Conservation (phyloP, 495 filamentous ascomycete species). For the Bryoglossum gracile region DNA sequence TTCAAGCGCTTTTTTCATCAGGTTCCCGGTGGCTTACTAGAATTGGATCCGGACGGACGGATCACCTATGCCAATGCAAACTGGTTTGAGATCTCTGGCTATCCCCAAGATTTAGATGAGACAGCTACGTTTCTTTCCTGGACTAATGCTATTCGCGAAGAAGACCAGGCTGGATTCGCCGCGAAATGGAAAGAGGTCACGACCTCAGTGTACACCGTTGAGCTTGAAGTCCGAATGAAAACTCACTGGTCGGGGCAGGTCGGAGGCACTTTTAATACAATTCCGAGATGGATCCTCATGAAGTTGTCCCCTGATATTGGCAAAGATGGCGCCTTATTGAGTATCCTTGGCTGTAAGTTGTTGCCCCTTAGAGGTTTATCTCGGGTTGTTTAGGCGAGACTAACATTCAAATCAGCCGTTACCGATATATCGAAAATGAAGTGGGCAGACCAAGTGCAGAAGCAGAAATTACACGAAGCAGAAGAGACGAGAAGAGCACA, state of each 20-base stretch:
- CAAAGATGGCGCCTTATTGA: background rate
- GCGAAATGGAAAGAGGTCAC: conserved; percentile 5
- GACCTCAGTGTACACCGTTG: background rate
- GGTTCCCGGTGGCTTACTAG: conserved; percentile 61
- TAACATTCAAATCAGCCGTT: too few relatives aligned
- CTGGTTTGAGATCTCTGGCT: conserved; percentile 3
- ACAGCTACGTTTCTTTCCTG: background rate
- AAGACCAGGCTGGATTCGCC: background rate
- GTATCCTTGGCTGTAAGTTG: conserved; percentile 6
- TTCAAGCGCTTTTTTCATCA: conserved; percentile 67
- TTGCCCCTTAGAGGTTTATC: background rate
- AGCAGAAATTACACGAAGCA: conserved; percentile 51
- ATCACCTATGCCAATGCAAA: conserved; percentile 57
- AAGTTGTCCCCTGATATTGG: conserved; percentile 4
- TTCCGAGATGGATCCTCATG: conserved; percentile 5
- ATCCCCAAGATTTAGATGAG: background rate
- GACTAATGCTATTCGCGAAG: conserved; percentile 4
- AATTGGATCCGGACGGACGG: conserved; percentile 49
- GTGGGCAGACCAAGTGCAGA: conserved; percentile 56
- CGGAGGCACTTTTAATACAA: background rate
- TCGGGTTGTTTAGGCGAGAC: background rate
- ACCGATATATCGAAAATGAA: conserved; percentile 50
- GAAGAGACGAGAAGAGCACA: conserved; percentile 60
- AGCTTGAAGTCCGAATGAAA: conserved; percentile 2
- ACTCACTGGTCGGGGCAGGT: conserved; percentile 1